These are phyloP conservation scores for Galeopsis tetrahit DNA, from an alignment of 257 asterid species.

Conservation along the genomic window DNA sequence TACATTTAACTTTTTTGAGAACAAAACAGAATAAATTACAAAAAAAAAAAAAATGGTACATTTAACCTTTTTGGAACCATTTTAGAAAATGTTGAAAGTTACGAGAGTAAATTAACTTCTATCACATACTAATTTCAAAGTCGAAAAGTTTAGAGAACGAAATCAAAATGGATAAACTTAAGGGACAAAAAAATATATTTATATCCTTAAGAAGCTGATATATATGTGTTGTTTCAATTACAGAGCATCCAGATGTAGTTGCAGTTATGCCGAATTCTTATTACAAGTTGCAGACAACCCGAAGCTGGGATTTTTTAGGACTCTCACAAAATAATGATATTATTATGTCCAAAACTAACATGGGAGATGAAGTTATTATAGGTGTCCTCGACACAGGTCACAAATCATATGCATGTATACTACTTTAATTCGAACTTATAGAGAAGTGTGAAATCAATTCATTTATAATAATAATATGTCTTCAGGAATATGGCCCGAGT, in stretches of 20 bases:
- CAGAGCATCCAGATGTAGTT: slow-evolving; percentile 58
- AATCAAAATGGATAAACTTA: no score
- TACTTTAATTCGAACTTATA: no score
- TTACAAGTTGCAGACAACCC: slow-evolving; percentile 58
- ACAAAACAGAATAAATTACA: no score
- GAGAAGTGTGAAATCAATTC: no score
- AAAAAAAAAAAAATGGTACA: no score
- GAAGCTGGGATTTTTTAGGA: slow-evolving; percentile 70
- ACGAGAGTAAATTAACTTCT: no score
- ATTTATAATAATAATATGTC: no score
- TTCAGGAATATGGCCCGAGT: slow-evolving; percentile 60
- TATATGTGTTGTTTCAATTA: not conserved
- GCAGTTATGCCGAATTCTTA: slow-evolving; percentile 44
- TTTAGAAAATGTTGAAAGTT: no score
- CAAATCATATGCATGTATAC: not conserved
- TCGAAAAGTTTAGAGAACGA: no score
- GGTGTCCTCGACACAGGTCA: slow-evolving; percentile 61
- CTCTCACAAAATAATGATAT: slow-evolving; percentile 38
- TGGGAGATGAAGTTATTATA: slow-evolving; percentile 58
- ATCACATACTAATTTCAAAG: no score
- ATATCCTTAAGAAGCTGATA: slow-evolving; percentile 5
- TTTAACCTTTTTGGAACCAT: no score
- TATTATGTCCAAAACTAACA: slow-evolving; percentile 41
- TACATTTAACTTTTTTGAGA: no score
- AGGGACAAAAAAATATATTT: not conserved